Percentiles rank a stretch among this genome's conserved stretches.
phyloP scores from a whole-genome alignment of 108 stramenopile species.

The Nitzschia sp. region DNA sequence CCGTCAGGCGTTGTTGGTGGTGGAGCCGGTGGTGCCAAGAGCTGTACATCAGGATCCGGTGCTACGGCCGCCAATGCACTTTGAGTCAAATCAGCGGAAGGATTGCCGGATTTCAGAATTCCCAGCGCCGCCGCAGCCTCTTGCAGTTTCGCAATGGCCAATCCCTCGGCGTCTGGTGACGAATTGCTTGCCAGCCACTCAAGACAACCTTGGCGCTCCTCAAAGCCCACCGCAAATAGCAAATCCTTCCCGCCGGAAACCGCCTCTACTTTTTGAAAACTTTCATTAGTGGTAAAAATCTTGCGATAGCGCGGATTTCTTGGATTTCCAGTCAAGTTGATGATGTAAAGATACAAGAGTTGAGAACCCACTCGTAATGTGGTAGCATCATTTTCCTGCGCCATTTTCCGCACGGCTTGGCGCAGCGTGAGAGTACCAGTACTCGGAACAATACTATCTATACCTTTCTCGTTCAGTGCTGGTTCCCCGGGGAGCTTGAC shows the following conservation, averaged over 20 bases:
- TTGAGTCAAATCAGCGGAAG: slow-evolving; percentile 13
- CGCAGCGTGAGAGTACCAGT: not conserved
- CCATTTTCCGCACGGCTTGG: slow-evolving; percentile 19
- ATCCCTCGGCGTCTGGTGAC: slow-evolving; percentile 22
- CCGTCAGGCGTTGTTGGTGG: slow-evolving; percentile 11
- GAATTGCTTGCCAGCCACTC: slow-evolving; percentile 53
- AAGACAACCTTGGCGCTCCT: slow-evolving; percentile 40
- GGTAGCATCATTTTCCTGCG: slow-evolving; percentile 35
- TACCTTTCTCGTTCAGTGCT: no score
- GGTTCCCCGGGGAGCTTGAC: not conserved
- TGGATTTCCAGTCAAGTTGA: slow-evolving; percentile 69
- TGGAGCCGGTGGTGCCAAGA: not conserved
- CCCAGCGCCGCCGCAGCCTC: slow-evolving; percentile 39
- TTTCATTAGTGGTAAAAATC: slow-evolving; percentile 77
- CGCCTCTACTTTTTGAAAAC: slow-evolving; percentile 65
- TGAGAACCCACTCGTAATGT: slow-evolving; percentile 54
- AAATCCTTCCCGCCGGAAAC: slow-evolving; percentile 65
- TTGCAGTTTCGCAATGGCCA: slow-evolving; percentile 22
- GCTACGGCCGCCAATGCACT: slow-evolving; percentile 10
- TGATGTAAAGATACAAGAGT: slow-evolving; percentile 74
- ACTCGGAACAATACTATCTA: no score
- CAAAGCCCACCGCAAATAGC: slow-evolving; percentile 69
- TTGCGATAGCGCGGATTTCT: slow-evolving; percentile 74
- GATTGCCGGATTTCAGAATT: slow-evolving; percentile 34
- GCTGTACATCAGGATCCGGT: slow-evolving; percentile 3